These are phyloP conservation scores for Globisporangium rhizosaccharum DNA, from an alignment of 352 stramenopile genomes.

Conservation along the genomic window DNA sequence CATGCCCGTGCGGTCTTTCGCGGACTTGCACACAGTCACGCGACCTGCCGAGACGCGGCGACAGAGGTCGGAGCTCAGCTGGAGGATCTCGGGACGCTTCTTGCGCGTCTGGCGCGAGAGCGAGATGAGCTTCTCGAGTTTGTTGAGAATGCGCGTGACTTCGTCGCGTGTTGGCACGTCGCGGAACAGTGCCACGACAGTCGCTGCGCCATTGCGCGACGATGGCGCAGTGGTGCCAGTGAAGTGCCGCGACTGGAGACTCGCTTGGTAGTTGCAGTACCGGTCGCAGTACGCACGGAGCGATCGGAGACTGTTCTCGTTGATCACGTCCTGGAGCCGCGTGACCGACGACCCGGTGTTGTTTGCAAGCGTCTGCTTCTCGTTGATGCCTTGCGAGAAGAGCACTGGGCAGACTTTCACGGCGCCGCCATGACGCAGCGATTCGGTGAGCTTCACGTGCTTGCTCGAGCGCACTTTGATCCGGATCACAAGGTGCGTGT, in stretches of 20 bases:
- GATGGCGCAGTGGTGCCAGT: conserved; percentile 14
- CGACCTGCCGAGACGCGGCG: conserved; percentile 81
- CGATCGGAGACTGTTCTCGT: conserved; percentile 63
- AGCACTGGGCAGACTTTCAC: conserved; percentile 72
- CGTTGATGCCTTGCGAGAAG: conserved; percentile 90
- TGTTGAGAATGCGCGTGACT: conserved; percentile 40
- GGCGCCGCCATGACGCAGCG: conserved; percentile 44
- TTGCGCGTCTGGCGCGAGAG: conserved; percentile 63
- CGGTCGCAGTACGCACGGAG: conserved; percentile 68
- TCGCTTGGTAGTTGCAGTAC: conserved; percentile 67
- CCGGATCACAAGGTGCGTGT: conserved; percentile 73
- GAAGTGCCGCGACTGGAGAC: conserved; percentile 28
- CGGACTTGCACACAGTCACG: conserved; percentile 95
- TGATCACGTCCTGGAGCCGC: conserved; percentile 77
- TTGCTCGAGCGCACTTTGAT: conserved; percentile 65
- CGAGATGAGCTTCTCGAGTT: conserved; percentile 72
- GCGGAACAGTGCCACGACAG: neutral
- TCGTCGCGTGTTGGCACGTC: conserved; percentile 39
- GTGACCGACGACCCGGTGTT: conserved; percentile 79
- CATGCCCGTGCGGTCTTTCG: conserved; percentile 98
- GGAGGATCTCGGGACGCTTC: conserved; percentile 83
- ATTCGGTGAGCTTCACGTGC: conserved; percentile 63
- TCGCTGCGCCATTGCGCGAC: conserved; percentile 7
- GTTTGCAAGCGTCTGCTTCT: conserved; percentile 91
- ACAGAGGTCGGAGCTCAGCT: conserved; percentile 78